Base-by-base conservation (phyloP, 1,284 basidiomycete genomes). In the Ganoderma sinense region DNA sequence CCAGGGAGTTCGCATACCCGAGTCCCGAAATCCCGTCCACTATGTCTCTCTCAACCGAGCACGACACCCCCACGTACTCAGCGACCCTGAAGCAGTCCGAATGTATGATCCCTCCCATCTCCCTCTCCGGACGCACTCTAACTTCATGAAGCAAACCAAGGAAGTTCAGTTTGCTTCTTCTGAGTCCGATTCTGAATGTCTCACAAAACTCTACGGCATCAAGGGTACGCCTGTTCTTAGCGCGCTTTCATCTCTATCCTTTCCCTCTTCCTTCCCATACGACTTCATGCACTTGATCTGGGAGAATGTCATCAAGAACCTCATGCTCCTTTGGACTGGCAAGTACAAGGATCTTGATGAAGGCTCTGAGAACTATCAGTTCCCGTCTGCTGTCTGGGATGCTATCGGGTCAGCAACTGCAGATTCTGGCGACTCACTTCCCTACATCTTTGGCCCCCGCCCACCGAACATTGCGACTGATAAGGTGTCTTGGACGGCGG, bases 251-350 rank as follows among this genome's bases (percentile, higher is more conserved):
- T 85, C 82, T 0, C 71, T 87, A 0, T 71, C 70, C 1, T 84
- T 85, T 60, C 83, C 85, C 0, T 0, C 29, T 0, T 85, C 82
- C 0, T 86, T 86, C 62, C 84, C 83, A 0, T 82, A 80, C 66
- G 82, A 87, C 69, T 85, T 86, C 72, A 87, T 87, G 85, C 84
- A 87, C 64, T 77, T 86, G 0, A 75, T 86, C 8, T 83, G 74
- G 73, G 83, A 84, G 69, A 86, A 86, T 64, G 36, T 82, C 0
- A 65, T 86, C 53, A 75, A 76, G 45, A 84, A 84, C 63, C 77
- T 87, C 0, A 74, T 84, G 55, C 66, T 73, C 0, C 77, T 81
- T 10, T 87, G 84, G 82, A 84, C 80, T 0, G 80, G 81, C 0
- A 66, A 75, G 0, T 86, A 78, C 77, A 86, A 85, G 67, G 80